phyloP scores from a whole-genome alignment of 345 rosid species.

The Hibiscus syriacus region DNA sequence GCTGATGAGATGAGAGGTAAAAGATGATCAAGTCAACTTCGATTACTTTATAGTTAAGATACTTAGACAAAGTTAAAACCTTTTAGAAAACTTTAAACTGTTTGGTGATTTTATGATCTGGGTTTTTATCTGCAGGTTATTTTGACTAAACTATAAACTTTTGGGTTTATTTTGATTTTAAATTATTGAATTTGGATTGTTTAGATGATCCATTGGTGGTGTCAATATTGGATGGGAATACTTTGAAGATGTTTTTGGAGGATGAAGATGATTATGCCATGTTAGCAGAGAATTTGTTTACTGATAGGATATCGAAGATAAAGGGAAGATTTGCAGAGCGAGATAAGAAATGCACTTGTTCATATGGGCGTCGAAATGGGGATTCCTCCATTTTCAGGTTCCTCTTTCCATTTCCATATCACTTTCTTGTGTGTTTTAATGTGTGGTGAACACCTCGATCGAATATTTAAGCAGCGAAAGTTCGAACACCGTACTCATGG shows the following conservation, averaged over 20 bases:
- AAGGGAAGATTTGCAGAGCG: slow-evolving; percentile 60
- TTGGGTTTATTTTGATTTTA: not conserved
- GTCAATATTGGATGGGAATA: slow-evolving; percentile 60
- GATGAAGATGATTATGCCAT: slow-evolving; percentile 96
- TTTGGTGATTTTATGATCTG: slow-evolving; percentile 3
- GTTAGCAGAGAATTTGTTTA: slow-evolving; percentile 85
- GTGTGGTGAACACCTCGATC: too few relatives aligned
- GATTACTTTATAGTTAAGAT: not conserved
- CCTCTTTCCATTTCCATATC: not conserved
- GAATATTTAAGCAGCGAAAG: not conserved
- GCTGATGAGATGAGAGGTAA: slow-evolving; percentile 65
- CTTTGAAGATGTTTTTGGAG: slow-evolving; percentile 50
- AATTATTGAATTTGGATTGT: not conserved
- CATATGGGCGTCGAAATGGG: slow-evolving; percentile 89
- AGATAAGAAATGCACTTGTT: slow-evolving; percentile 51
- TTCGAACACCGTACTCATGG: too few relatives aligned
- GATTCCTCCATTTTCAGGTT: slow-evolving; percentile 80
- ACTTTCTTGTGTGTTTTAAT: not conserved
- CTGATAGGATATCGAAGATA: slow-evolving; percentile 73
- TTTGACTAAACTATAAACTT: not conserved
- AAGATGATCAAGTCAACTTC: not conserved
- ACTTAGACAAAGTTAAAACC: not conserved
- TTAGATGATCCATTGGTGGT: slow-evolving; percentile 62
- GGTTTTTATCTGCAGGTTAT: not conserved
- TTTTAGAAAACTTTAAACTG: not conserved